A percentile compares a stretch with the other conserved stretches of the same genome.
Conservation (phyloP, 495 filamentous ascomycete species). For the Hypoxylon subgilvum region DNA sequence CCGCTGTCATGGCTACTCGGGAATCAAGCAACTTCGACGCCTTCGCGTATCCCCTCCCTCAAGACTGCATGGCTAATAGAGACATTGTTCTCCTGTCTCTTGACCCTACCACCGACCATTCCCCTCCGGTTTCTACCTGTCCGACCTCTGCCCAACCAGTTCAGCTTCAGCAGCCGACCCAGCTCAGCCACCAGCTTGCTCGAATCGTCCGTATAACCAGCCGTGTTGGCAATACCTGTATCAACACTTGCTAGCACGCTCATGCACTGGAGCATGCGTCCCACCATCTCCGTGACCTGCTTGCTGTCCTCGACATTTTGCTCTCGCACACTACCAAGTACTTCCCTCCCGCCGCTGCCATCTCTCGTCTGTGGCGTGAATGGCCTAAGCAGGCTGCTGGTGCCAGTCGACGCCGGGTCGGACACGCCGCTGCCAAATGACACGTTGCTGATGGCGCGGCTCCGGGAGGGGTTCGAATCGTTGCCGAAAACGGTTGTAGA, state of each 20-base stretch:
- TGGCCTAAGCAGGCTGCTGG: slow-evolving; percentile 58
- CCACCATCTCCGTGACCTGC: slow-evolving; percentile 90
- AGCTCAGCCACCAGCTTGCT: slow-evolving; percentile 84
- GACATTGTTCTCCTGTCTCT: slow-evolving; percentile 38
- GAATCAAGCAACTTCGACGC: slow-evolving; percentile 35
- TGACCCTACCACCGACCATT: slow-evolving; percentile 68
- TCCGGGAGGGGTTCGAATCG: slow-evolving; percentile 61
- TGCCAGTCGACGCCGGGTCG: slow-evolving; percentile 49
- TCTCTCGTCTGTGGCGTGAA: slow-evolving; percentile 56
- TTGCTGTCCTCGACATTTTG: slow-evolving; percentile 72
- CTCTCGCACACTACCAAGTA: slow-evolving; percentile 44
- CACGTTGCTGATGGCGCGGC: slow-evolving; percentile 86
- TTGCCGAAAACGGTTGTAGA: slow-evolving; percentile 71
- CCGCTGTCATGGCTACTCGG: neutral
- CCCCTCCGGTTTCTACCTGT: slow-evolving; percentile 89
- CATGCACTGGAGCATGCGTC: slow-evolving; percentile 95
- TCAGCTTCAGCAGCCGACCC: slow-evolving; percentile 85
- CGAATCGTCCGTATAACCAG: slow-evolving; percentile 62
- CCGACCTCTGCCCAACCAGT: slow-evolving; percentile 90
- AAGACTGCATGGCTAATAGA: slow-evolving; percentile 14
- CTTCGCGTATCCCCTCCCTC: slow-evolving; percentile 38
- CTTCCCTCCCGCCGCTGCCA: slow-evolving; percentile 40
- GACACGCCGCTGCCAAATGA: slow-evolving; percentile 62
- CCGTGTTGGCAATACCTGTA: slow-evolving; percentile 26
- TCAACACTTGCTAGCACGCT: slow-evolving; percentile 80